Base-by-base conservation (phyloP, 75 land plant species). In the Pinus taeda region DNA sequence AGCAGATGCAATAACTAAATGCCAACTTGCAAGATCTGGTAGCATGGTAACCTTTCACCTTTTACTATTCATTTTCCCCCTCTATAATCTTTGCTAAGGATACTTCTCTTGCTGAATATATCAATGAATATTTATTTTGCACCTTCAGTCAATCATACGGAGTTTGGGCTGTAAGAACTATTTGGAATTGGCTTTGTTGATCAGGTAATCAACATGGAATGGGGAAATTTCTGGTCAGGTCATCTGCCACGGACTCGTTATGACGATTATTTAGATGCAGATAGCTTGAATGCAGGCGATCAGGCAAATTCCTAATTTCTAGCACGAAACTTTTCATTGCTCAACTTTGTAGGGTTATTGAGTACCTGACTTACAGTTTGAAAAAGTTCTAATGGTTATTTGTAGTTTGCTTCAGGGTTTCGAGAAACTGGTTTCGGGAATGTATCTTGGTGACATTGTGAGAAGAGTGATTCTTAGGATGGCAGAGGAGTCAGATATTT, bases 141-240 rank as follows among this genome's bases (percentile, higher is more conserved):
- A 75, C 42, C 59, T 69, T 29, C 7, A 17, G 7, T 75, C 57
- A 37, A 60, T 60, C 13, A 56, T 33, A 60, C 57, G 61, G 20
- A n/a, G 65, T 24, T 70, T 70, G 56, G 53, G 11, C 36, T 57
- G 60, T 6, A 37, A 67, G 71, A 17, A 20, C 39, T 69, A 15
- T 18, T 65, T 18, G n/a, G 49, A 69, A 69, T 69, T 69, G 45
- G 45, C 37, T 39, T 69, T 42, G n/a, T 37, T 78, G 58, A 15
- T 76, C 72, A 97, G 99, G 96, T 93, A 66, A 85, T 95, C 45
- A 95, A 93, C 78, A 95, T 93, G 91, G 99, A 97, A 75, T 97
- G 99, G 99, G 99, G 98, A 71, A 93, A 91, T 57, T 95, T 97
- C 49, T 97, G 94, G 90, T 91, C 99, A 49, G 87, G 94, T 59